These are phyloP conservation scores for Lachnellula cervina DNA, from an alignment of 2,329 filamentous ascomycete genomes.

Conservation along the genomic window DNA sequence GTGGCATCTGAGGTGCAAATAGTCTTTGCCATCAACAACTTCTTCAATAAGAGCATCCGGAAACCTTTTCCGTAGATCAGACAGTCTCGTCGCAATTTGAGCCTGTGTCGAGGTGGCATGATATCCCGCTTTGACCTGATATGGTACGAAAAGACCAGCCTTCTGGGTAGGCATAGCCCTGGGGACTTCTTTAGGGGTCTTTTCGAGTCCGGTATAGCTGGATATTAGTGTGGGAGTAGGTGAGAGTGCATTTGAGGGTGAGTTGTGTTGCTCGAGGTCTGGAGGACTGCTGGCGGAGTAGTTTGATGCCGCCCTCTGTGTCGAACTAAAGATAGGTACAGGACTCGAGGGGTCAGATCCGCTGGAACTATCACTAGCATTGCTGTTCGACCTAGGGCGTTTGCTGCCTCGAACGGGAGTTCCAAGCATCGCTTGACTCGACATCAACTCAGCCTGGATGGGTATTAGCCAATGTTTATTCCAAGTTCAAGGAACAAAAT, in stretches of 20 bases:
- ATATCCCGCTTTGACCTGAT: no score
- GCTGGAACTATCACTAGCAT: conserved; percentile 1
- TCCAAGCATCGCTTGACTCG: not conserved
- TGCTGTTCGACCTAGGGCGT: not conserved
- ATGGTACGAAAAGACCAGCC: no score
- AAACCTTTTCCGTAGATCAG: not conserved
- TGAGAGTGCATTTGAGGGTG: not conserved
- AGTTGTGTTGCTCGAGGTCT: not conserved
- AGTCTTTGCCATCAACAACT: not conserved
- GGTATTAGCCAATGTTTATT: not conserved
- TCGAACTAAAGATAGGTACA: not conserved
- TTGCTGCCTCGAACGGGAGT: not conserved
- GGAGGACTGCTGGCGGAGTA: not conserved
- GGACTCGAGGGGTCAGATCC: conserved; percentile 1
- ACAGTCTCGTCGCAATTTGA: not conserved
- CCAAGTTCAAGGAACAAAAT: not conserved
- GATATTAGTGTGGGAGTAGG: not conserved
- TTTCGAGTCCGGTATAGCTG: not conserved
- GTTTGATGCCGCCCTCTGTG: not conserved
- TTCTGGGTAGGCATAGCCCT: not conserved
- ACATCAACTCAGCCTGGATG: not conserved
- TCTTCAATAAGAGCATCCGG: not conserved
- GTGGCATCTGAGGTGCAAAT: not conserved
- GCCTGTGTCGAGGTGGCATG: not conserved
- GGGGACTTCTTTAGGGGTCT: not conserved